These are phyloP conservation scores for Mucor sp. DNA, from an alignment of 371 early-diverging fungal genomes.

Conservation along the genomic window DNA sequence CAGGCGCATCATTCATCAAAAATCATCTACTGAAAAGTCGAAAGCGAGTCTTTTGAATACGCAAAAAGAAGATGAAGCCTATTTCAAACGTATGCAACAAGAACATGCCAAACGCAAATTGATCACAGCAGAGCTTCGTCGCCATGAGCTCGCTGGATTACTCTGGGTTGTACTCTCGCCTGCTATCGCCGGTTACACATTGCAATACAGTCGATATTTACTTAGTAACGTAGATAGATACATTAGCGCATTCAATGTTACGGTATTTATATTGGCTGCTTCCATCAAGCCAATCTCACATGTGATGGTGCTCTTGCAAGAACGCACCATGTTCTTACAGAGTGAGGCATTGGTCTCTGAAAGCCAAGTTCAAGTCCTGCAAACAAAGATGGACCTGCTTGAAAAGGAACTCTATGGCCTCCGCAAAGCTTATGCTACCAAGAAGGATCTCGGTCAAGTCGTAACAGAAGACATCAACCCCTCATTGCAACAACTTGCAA, in stretches of 20 bases:
- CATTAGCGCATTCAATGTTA: constrained; percentile 59
- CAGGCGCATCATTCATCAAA: constrained; percentile 46
- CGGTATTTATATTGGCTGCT: constrained; percentile 62
- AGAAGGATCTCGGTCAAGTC: constrained; percentile 57
- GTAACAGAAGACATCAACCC: constrained; percentile 32
- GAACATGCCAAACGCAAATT: constrained; percentile 7
- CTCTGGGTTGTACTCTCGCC: constrained; percentile 58
- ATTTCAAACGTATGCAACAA: constrained; percentile 3
- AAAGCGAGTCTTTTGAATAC: constrained; percentile 5
- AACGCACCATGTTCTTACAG: constrained; percentile 58
- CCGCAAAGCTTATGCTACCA: constrained; percentile 66
- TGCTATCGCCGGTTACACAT: constrained; percentile 58
- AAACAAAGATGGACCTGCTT: constrained; percentile 46
- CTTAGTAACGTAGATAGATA: constrained; percentile 59
- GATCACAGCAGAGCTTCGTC: constrained; percentile 47
- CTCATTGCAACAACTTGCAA: constrained; percentile 42
- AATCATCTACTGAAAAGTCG: not conserved
- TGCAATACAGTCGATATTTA: constrained; percentile 56
- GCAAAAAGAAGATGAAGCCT: constrained; percentile 4
- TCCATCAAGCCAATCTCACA: constrained; percentile 59
- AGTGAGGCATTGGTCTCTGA: constrained; percentile 51
- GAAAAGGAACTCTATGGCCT: constrained; percentile 61
- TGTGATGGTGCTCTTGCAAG: constrained; percentile 48
- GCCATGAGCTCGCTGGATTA: constrained; percentile 58
- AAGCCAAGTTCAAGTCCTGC: constrained; percentile 48